A percentile compares a stretch with the other conserved stretches of the same genome.
Evolutionary conservation across 192 early-diverging fungal genomes (phyloP).

Genomic region (Backusella macrospora): DNA sequence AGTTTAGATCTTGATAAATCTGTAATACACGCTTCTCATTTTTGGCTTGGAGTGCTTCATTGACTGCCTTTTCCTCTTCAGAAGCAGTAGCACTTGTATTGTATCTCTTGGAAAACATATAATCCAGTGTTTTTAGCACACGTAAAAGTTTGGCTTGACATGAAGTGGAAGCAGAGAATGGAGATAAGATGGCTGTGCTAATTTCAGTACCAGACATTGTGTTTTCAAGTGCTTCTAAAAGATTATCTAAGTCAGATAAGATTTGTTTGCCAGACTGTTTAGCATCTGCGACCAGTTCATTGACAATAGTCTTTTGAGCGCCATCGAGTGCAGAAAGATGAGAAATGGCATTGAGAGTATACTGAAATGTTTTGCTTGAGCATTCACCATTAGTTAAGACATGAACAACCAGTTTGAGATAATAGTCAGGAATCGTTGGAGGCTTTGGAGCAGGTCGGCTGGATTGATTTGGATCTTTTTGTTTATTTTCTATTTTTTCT

Average conservation of each 20-base stretch:
- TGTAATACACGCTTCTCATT: slow-evolving; percentile 54
- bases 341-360: slow-evolving; percentile 87
- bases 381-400: slow-evolving; percentile 90
- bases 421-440: slow-evolving; percentile 81
- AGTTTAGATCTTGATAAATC: slow-evolving; percentile 55
- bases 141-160: slow-evolving; percentile 91
- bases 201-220: slow-evolving; percentile 69
- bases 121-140: slow-evolving; percentile 94
- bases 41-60: slow-evolving; percentile 22
- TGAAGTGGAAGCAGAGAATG: slow-evolving; percentile 85
- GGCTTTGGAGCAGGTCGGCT: slow-evolving; percentile 58
- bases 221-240: slow-evolving; percentile 59
- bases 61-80: slow-evolving; percentile 34
- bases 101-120: slow-evolving; percentile 65
- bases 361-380: slow-evolving; percentile 93
- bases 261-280: slow-evolving; percentile 71
- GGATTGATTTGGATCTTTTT: slow-evolving; percentile 18
- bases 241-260: slow-evolving; percentile 65
- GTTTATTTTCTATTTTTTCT: slow-evolving; percentile 44
- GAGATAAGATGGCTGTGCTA: slow-evolving; percentile 70
- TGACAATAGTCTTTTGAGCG: slow-evolving; percentile 72
- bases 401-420: slow-evolving; percentile 84
- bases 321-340: slow-evolving; percentile 75
- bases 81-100: slow-evolving; percentile 38
- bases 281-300: slow-evolving; percentile 76